Evolutionary conservation across 139 green algal species (phyloP), one percentile per base, ranked within the genome.

Genomic region (Micractinium conductrix): DNA sequence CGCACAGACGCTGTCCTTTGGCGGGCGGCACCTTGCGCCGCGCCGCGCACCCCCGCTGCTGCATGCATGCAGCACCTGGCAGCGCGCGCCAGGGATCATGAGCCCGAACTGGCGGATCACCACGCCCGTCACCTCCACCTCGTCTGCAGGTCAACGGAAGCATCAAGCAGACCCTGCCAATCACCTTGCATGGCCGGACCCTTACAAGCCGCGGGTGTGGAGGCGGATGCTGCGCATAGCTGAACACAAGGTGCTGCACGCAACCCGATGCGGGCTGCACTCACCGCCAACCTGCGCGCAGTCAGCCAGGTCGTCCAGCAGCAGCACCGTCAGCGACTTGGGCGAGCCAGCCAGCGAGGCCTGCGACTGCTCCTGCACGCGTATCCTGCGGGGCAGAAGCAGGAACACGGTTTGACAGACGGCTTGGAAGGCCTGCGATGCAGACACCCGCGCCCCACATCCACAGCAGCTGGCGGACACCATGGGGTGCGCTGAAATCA

Each of bases 221-320:
- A n/a, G n/a, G n/a, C n/a, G n/a, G n/a, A n/a, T n/a, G n/a, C n/a
- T n/a, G n/a, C n/a, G n/a, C n/a, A n/a, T n/a, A n/a, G 28, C 4
- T 19, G 3, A 38, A 58, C 48, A 22, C 14, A 58, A 58, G 14
- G 48, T 58, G 14, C 48, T 22, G 48, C 48, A 58, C 14, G 60
- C 24, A 37, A 28, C 24, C 35, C 10, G 26, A 9, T 42, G n/a
- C 63, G 17, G 28, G n/a, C 21, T 3, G 28, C 26, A 12, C 83
- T 60, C 38, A 94, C 92, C 94, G 43, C 96, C 96, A 42, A 94
- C 83, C 42, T 91, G 86, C 44, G 88, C 91, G 10, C 68, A 24
- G 76, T 97, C 95, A 5, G 93, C 96, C 26, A 98, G 87, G 60
- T 99, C 96, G 70, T 97, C 92, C 50, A 93, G 86, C 69, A 99